These are phyloP conservation scores for Pyrenophora tritici-repentis DNA, from an alignment of 2,329 filamentous ascomycete genomes.

Conservation along the genomic window DNA sequence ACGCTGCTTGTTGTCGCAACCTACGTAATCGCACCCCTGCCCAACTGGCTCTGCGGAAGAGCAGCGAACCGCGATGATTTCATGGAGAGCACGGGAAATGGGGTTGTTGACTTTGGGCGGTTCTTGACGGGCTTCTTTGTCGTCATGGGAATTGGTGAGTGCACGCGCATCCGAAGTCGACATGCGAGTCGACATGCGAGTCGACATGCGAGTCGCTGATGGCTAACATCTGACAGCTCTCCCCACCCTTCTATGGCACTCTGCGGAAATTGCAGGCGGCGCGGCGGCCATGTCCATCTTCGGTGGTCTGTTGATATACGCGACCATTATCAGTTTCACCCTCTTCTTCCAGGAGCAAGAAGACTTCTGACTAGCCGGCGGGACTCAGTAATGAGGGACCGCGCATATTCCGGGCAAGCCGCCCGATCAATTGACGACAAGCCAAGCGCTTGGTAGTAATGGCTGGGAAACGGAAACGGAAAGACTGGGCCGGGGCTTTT, in stretches of 20 bases:
- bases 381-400: conserved; percentile 23
- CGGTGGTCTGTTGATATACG: conserved; percentile 92
- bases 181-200: no score
- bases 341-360: conserved; percentile 99
- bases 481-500: background rate
- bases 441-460: background rate
- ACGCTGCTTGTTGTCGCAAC: conserved; percentile 94
- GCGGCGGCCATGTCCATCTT: conserved; percentile 96
- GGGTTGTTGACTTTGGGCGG: conserved; percentile 87
- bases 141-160: conserved; percentile 94
- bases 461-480: background rate
- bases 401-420: conserved; percentile 1
- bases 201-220: no score
- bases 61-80: conserved; percentile 95
- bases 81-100: conserved; percentile 80
- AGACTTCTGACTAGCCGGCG: conserved; percentile 70
- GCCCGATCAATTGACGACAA: background rate
- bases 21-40: conserved; percentile 89
- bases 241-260: conserved; percentile 85
- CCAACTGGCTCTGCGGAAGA: conserved; percentile 93
- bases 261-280: conserved; percentile 76
- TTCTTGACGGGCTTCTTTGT: conserved; percentile 96
- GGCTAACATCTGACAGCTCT: conserved; percentile 72
- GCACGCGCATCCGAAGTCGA: background rate
- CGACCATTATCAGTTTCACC: conserved; percentile 95